phyloP scores from a whole-genome alignment of 306 rosid genomes.

The Oemleria cerasiformis region DNA sequence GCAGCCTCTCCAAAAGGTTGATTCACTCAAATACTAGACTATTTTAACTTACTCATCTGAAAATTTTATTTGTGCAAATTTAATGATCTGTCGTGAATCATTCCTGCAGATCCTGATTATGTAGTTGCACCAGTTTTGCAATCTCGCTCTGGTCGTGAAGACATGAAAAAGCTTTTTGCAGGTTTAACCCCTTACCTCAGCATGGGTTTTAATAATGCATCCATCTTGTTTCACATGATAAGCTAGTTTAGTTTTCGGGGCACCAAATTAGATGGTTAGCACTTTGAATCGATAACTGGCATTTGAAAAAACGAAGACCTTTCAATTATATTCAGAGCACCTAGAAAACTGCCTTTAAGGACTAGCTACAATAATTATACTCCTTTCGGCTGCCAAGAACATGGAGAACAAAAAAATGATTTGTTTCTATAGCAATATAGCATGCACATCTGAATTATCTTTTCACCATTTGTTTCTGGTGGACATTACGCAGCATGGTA shows the following conservation, averaged over 20 bases:
- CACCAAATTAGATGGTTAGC: neutral
- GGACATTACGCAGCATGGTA: slow-evolving; percentile 75
- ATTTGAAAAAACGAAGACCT: neutral
- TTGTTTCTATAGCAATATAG: neutral
- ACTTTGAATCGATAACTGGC: neutral
- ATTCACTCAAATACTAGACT: slow-evolving; percentile 1
- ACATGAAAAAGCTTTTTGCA: slow-evolving; percentile 80
- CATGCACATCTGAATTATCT: neutral
- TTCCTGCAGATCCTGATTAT: slow-evolving; percentile 76
- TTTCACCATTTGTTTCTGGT: slow-evolving; percentile 17
- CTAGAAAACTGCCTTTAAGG: neutral
- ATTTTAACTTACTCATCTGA: neutral
- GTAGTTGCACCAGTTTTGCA: slow-evolving; percentile 83
- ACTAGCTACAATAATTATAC: neutral
- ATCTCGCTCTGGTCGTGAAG: slow-evolving; percentile 71
- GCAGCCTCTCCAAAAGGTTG: slow-evolving; percentile 96
- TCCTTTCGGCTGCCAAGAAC: neutral
- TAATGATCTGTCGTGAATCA: slow-evolving; percentile 12
- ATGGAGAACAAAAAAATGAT: neutral
- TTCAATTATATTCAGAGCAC: neutral
- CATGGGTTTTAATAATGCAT: neutral
- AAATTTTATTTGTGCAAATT: neutral
- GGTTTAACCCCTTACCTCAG: slow-evolving; percentile 42
- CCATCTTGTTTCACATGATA: neutral
- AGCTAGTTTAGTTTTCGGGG: neutral